Evolutionary conservation across 768 basidiomycete genomes (phyloP).

Genomic region (Russula brevipes): DNA sequence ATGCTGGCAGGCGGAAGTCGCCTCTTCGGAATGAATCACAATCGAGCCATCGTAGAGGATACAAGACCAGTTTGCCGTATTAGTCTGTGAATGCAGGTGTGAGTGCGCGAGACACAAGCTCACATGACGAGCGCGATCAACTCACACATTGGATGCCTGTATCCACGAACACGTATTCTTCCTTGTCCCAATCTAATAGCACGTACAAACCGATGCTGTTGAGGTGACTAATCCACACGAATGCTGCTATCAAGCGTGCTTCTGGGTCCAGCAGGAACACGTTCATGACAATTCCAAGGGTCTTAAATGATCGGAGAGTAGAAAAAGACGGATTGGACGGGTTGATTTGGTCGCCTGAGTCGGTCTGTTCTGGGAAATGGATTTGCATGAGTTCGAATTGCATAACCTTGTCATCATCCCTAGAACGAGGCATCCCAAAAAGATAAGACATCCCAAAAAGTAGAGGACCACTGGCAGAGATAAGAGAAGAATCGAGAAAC

Average conservation of each 20-base stretch:
- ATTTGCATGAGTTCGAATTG: conserved; percentile 68
- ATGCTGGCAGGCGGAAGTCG: conserved; percentile 57
- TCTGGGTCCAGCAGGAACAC: conserved; percentile 68
- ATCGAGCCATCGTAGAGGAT: conserved; percentile 62
- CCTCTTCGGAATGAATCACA: conserved; percentile 71
- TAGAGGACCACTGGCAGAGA: background rate
- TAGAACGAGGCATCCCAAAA: conserved; percentile 9
- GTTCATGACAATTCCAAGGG: conserved; percentile 68
- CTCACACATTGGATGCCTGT: conserved; percentile 70
- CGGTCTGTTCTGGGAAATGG: conserved; percentile 44
- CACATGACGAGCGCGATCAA: conserved; percentile 23
- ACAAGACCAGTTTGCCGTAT: conserved; percentile 74
- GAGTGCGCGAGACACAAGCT: background rate
- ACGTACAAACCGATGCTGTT: conserved; percentile 59
- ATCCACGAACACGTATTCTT: conserved; percentile 66
- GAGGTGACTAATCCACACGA: conserved; percentile 55
- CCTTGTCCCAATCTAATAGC: conserved; percentile 59
- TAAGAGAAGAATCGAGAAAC: conserved; percentile 1
- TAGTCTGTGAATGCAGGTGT: conserved; percentile 37
- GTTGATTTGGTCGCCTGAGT: background rate
- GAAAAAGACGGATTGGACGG: conserved; percentile 44
- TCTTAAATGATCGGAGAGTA: conserved; percentile 57
- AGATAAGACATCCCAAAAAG: background rate
- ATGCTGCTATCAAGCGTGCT: conserved; percentile 57
- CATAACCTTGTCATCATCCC: conserved; percentile 54